A percentile compares a stretch with the other conserved stretches of the same genome.
Conservation (phyloP, 768 basidiomycete genomes). For the Auricularia sp. region DNA sequence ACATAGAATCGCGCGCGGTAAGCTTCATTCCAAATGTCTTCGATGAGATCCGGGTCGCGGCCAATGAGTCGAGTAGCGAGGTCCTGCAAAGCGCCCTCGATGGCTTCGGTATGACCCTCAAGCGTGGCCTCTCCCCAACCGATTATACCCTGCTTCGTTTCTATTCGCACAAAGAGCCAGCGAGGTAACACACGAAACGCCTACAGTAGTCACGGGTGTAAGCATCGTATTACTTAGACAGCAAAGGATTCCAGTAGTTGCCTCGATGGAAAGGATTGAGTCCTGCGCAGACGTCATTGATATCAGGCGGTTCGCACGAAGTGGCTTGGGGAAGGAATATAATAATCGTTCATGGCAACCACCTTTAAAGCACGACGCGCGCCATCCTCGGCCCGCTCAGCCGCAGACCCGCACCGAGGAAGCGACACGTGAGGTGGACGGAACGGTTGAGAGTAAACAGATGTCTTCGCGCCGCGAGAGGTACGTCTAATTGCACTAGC, state of each 20-base stretch:
- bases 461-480: too few relatives aligned
- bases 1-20: constrained; percentile 64
- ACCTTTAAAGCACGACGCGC: too few relatives aligned
- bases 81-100: constrained; percentile 55
- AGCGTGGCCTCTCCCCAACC: constrained; percentile 72
- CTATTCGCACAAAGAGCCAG: constrained; percentile 66
- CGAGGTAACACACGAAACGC: constrained; percentile 57
- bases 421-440: too few relatives aligned
- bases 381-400: too few relatives aligned
- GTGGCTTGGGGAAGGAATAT: too few relatives aligned
- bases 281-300: neutral
- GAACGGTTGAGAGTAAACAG: too few relatives aligned
- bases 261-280: neutral
- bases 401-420: too few relatives aligned
- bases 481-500: too few relatives aligned
- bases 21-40: constrained; percentile 63
- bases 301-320: too few relatives aligned
- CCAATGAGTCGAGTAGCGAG: constrained; percentile 50
- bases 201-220: constrained; percentile 5
- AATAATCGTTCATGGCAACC: too few relatives aligned
- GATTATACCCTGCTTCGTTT: constrained; percentile 48
- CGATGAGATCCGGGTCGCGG: constrained; percentile 52
- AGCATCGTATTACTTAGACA: neutral
- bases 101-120: constrained; percentile 62
- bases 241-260: neutral